These are phyloP conservation scores for Pseudoscleropodium purum DNA, from an alignment of 225 moss, liverwort and hornwort genomes.

Conservation along the genomic window DNA sequence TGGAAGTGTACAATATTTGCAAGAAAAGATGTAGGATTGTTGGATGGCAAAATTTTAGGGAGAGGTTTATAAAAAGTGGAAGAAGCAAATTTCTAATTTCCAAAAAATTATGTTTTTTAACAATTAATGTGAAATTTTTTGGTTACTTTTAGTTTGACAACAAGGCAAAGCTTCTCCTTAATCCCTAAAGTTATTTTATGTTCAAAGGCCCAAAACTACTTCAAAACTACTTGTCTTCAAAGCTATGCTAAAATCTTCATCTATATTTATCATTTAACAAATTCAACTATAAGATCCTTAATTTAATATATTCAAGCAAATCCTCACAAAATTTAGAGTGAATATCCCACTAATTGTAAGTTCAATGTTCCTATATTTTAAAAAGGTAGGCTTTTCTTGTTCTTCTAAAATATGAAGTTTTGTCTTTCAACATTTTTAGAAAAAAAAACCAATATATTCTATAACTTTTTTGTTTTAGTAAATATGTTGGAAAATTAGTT, in stretches of 20 bases:
- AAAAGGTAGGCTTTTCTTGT: neutral
- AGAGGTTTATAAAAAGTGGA: accelerated
- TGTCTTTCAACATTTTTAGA: neutral
- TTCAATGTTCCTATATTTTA: neutral
- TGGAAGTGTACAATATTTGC: neutral
- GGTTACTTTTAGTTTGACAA: neutral
- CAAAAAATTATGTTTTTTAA: accelerated
- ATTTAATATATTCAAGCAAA: neutral
- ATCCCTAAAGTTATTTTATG: accelerated
- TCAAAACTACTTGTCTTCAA: neutral
- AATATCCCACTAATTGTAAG: accelerated
- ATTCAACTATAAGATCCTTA: neutral
- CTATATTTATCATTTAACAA: neutral
- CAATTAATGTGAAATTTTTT: neutral
- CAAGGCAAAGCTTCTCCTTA: neutral
- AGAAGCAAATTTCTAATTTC: accelerated
- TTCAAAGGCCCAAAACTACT: neutral
- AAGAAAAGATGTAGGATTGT: accelerated
- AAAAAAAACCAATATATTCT: accelerated
- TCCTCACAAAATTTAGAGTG: accelerated
- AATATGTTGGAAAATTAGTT: neutral
- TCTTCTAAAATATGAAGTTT: neutral
- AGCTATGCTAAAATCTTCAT: neutral
- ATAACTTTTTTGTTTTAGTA: neutral
- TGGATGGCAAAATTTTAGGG: neutral